These are phyloP conservation scores for Umbelopsis sp. DNA, from an alignment of 192 early-diverging fungal species.

Conservation along the genomic window DNA sequence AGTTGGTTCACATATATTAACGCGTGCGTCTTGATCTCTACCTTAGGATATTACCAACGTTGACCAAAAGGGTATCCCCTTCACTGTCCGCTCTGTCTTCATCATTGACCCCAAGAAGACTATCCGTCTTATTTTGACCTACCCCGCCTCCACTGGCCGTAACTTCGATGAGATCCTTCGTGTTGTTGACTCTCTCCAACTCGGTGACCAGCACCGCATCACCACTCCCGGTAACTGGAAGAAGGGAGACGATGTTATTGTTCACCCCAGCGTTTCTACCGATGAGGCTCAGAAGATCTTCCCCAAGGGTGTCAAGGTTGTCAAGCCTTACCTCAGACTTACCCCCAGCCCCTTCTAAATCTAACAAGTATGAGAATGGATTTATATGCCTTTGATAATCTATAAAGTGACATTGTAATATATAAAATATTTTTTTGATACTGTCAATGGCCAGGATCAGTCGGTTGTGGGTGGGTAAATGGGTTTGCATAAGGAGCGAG, in stretches of 20 bases:
- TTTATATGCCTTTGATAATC: neutral
- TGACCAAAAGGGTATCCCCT: constrained; percentile 84
- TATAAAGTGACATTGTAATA: neutral
- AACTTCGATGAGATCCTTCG: constrained; percentile 98
- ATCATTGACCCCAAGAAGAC: constrained; percentile 91
- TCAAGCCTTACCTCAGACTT: constrained; percentile 87
- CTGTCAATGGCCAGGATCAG: neutral
- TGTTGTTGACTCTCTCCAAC: constrained; percentile 89
- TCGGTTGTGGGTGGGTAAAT: no score
- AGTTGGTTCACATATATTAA: neutral
- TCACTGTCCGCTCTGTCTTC: constrained; percentile 96
- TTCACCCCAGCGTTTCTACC: constrained; percentile 81
- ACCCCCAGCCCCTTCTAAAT: constrained; percentile 47
- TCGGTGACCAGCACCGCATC: constrained; percentile 85
- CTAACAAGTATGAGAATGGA: neutral
- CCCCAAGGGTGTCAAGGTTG: constrained; percentile 72
- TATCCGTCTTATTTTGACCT: constrained; percentile 88
- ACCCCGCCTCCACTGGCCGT: constrained; percentile 89
- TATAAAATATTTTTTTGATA: neutral
- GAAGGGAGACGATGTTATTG: constrained; percentile 85
- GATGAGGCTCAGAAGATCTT: constrained; percentile 86
- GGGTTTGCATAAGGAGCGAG: neutral
- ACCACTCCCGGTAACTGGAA: constrained; percentile 96
- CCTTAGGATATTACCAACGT: constrained; percentile 84
- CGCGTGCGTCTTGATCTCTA: neutral